phyloP scores from a whole-genome alignment of 768 basidiomycete species.

The Amanita brunnescens region DNA sequence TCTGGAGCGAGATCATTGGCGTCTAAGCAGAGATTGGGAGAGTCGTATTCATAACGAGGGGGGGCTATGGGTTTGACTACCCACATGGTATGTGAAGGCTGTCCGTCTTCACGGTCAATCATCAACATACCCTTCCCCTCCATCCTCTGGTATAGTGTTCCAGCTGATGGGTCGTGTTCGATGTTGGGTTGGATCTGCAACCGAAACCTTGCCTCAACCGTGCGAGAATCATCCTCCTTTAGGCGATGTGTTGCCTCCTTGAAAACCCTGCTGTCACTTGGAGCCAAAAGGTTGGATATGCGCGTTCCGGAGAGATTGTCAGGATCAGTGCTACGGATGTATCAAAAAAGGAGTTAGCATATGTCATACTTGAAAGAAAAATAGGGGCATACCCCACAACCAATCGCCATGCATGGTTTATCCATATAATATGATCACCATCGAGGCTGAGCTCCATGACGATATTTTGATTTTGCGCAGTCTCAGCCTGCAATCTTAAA shows the following conservation, averaged over 20 bases:
- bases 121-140: slow-evolving; percentile 99
- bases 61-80: slow-evolving; percentile 78
- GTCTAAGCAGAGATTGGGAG: slow-evolving; percentile 53
- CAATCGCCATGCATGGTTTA: slow-evolving; percentile 91
- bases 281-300: slow-evolving; percentile 73
- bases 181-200: slow-evolving; percentile 64
- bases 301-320: slow-evolving; percentile 70
- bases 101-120: slow-evolving; percentile 82
- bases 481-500: slow-evolving; percentile 83
- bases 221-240: slow-evolving; percentile 87
- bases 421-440: slow-evolving; percentile 91
- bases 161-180: slow-evolving; percentile 46
- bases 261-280: slow-evolving; percentile 76
- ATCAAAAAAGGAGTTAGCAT: neutral
- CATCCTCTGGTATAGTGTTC: slow-evolving; percentile 71
- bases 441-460: slow-evolving; percentile 92
- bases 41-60: slow-evolving; percentile 59
- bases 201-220: slow-evolving; percentile 86
- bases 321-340: slow-evolving; percentile 62
- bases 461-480: slow-evolving; percentile 91
- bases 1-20: slow-evolving; percentile 35
- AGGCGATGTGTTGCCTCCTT: slow-evolving; percentile 78
- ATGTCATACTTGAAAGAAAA: neutral
- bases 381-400: slow-evolving; percentile 68
- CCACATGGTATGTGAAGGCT: slow-evolving; percentile 97